Evolutionary conservation across 371 early-diverging fungal genomes (phyloP), one percentile per base, ranked within the genome.

Genomic region (Mortierella sp.): DNA sequence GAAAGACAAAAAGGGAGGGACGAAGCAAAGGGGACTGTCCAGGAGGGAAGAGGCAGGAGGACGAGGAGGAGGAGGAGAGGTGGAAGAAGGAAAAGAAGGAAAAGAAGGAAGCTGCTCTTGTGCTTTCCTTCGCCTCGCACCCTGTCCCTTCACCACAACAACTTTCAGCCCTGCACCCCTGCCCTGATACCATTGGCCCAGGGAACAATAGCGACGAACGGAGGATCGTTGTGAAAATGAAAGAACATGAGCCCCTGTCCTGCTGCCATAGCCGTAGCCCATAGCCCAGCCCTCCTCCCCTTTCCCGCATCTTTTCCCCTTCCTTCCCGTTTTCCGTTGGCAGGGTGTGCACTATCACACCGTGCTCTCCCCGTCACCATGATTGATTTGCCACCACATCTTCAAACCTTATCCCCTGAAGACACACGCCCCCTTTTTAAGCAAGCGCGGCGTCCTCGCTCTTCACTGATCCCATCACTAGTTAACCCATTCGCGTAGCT

Each of bases 321-420:
- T 19, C 34, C 19, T 19, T 64, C 2, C 8, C 40, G 13, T 37
- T 64, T 34, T 34, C 19, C 54, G 54, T 54, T 64, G 16, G 16
- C 50, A 50, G 50, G 0, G 10, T 16, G 50, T 16, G 16, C 43
- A 40, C 43, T 16, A 50, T 50, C 50, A 50, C 50, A 50, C 3
- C 2, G 16, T 2, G 8, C 48, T 48, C 46, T 8, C 50, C 50
- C 16, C 67, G 34, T 64, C 21, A 34, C 34, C 14, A 64, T 64
- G 37, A 64, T 37, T 54, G 43, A 40, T 54, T 64, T 64, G 67
- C 67, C 67, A 64, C 67, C 67, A 64, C 61, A 53, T 28, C 34
- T 16, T 14, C 2, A 64, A 64, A 64, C 67, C 37, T 24, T 64
- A 64, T 37, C 67, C 34, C 40, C 37, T 64, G 19, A 13, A 31